Conservation (phyloP, 1,284 basidiomycete genomes). For the Volvariella surrecta region DNA sequence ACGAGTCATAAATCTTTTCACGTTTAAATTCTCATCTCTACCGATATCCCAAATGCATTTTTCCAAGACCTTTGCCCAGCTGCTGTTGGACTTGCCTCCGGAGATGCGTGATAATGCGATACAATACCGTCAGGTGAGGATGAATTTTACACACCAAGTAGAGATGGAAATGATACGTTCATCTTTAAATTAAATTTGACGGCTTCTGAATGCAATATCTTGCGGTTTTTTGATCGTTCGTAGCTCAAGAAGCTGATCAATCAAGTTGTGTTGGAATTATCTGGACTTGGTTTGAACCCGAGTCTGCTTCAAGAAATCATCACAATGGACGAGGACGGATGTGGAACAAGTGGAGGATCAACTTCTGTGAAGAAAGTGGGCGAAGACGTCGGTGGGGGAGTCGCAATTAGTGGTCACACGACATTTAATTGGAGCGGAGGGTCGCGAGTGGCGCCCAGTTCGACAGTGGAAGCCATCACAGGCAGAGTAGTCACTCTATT, state of each 20-base stretch:
- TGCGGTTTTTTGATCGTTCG: not conserved
- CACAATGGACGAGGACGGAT: conserved; percentile 11
- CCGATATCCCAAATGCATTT: conserved; percentile 80
- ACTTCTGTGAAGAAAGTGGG: not conserved
- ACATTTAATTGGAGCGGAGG: no score
- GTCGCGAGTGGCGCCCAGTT: no score
- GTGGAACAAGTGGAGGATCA: conserved; percentile 12
- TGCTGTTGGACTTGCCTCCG: conserved; percentile 65
- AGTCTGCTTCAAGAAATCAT: conserved; percentile 34
- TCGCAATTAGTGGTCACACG: no score
- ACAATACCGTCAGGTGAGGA: conserved; percentile 72
- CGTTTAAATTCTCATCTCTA: no score
- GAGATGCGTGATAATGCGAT: conserved; percentile 75
- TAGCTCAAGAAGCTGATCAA: conserved; percentile 94
- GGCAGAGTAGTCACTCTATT: no score
- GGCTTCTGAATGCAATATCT: not conserved
- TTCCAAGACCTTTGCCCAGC: conserved; percentile 67
- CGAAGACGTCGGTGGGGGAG: no score
- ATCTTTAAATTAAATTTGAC: conserved; percentile 1
- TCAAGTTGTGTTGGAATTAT: conserved; percentile 76
- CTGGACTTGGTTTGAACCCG: conserved; percentile 68
- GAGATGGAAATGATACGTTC: not conserved
- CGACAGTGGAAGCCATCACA: no score
- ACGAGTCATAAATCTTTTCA: no score
- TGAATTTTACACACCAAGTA: not conserved